Evolutionary conservation across 192 early-diverging fungal species (phyloP).

Genomic region (Podila verticillata): DNA sequence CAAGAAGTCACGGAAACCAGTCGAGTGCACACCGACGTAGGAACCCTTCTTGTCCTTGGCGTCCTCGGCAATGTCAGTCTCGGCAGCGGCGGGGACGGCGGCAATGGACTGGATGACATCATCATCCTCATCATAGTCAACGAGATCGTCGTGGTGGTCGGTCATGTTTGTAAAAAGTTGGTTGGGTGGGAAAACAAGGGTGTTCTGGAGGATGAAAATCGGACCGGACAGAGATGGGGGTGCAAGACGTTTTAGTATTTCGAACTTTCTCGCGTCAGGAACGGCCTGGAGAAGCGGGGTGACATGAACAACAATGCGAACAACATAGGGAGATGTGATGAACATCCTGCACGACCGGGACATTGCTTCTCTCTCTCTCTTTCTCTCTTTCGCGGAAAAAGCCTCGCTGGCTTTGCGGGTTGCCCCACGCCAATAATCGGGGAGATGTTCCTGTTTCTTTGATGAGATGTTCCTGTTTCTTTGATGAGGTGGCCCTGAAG

Average conservation of each 20-base stretch:
- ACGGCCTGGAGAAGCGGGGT: slow-evolving; percentile 6
- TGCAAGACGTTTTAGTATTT: neutral
- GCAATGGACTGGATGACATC: slow-evolving; percentile 71
- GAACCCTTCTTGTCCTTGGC: slow-evolving; percentile 95
- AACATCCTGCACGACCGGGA: neutral
- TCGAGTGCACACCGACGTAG: slow-evolving; percentile 98
- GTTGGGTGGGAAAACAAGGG: neutral
- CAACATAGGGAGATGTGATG: neutral
- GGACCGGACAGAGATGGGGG: neutral
- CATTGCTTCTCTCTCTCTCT: neutral
- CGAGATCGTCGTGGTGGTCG: slow-evolving; percentile 89
- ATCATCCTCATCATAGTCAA: slow-evolving; percentile 98
- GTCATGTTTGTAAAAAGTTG: slow-evolving; percentile 38
- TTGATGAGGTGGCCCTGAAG: no score
- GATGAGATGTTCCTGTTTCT: neutral
- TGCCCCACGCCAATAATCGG: neutral
- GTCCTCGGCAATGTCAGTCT: slow-evolving; percentile 59
- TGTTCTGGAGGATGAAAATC: neutral
- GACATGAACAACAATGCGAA: slow-evolving; percentile 8
- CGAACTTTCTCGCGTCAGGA: neutral
- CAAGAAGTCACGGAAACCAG: slow-evolving; percentile 97
- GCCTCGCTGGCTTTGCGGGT: no score
- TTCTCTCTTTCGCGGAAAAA: slow-evolving; percentile 4
- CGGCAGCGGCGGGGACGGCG: slow-evolving; percentile 58
- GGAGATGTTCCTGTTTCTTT: neutral